Percentiles rank a stretch among this genome's conserved stretches.
phyloP scores from a whole-genome alignment of 352 stramenopile species.

The Pythium myriotylum region DNA sequence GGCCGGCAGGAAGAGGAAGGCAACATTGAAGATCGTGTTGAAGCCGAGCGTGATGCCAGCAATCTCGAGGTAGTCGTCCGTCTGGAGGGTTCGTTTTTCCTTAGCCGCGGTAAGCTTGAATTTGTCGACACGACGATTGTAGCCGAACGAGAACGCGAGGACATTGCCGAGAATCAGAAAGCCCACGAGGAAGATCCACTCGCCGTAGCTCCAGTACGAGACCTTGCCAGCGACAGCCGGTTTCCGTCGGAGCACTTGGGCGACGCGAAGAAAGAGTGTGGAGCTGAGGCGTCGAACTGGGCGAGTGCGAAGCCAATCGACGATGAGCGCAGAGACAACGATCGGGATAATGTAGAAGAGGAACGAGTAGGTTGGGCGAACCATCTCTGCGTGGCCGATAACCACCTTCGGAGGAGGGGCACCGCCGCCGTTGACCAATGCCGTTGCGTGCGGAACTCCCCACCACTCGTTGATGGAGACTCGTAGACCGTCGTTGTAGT shows the following conservation, averaged over 20 bases:
- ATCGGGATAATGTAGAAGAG: slow-evolving; percentile 41
- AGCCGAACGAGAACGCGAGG: slow-evolving; percentile 11
- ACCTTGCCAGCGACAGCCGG: slow-evolving; percentile 26
- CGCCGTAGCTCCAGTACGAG: slow-evolving; percentile 31
- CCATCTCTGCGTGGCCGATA: slow-evolving; percentile 40
- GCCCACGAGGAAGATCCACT: slow-evolving; percentile 33
- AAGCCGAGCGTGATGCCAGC: slow-evolving; percentile 29
- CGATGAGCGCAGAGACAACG: slow-evolving; percentile 33
- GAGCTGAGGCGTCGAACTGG: slow-evolving; percentile 38
- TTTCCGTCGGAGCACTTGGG: slow-evolving; percentile 41
- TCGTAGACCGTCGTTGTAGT: slow-evolving; percentile 15
- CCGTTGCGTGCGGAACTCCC: slow-evolving; percentile 20
- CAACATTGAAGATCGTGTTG: slow-evolving; percentile 38
- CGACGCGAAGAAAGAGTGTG: slow-evolving; percentile 23
- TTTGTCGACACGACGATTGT: not conserved
- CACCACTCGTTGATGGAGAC: slow-evolving; percentile 23
- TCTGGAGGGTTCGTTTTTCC: not conserved
- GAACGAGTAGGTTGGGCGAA: slow-evolving; percentile 49
- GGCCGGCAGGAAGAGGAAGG: slow-evolving; percentile 38
- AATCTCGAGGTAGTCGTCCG: slow-evolving; percentile 17
- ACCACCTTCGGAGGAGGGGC: not conserved
- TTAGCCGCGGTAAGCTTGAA: not conserved
- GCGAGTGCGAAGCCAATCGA: slow-evolving; percentile 35
- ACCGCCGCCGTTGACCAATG: slow-evolving; percentile 4
- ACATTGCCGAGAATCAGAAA: slow-evolving; percentile 12